These are phyloP conservation scores for Ganoderma resinaceum DNA, from an alignment of 1,284 basidiomycete genomes.

Conservation along the genomic window DNA sequence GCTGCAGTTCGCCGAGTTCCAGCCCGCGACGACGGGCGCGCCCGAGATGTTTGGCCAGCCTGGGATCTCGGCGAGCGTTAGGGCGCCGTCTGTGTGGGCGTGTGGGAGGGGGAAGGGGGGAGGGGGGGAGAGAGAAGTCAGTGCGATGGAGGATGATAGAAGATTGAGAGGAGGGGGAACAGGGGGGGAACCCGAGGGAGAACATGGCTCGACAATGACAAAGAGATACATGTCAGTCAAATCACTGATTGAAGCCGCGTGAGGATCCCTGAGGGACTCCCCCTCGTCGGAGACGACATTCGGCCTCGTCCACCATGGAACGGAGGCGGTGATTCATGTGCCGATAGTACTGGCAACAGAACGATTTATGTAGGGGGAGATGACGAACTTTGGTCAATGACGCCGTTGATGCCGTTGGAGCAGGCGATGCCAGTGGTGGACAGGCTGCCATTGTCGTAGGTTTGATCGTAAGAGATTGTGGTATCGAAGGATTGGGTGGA, in stretches of 20 bases:
- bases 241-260: neutral
- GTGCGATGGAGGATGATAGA: neutral
- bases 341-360: neutral
- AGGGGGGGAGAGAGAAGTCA: neutral
- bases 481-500: conserved; percentile 35
- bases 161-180: neutral
- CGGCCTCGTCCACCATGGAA: neutral
- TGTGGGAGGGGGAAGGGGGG: neutral
- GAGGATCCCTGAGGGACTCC: conserved; percentile 42
- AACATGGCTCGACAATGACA: neutral
- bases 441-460: conserved; percentile 46
- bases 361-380: conserved; percentile 39
- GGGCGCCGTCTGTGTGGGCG: conserved; percentile 39
- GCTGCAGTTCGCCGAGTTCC: conserved; percentile 51
- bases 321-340: neutral
- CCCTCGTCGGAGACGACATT: neutral
- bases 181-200: neutral
- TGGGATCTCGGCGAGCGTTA: conserved; percentile 54
- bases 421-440: conserved; percentile 51
- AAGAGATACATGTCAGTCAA: neutral
- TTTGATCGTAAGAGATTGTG: conserved; percentile 47
- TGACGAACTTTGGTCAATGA: conserved; percentile 47
- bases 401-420: conserved; percentile 53
- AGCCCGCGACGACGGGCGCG: conserved; percentile 46
- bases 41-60: conserved; percentile 60